These are phyloP conservation scores for Oenanthe sinensis DNA, from an alignment of 129 eudicot genomes.

Conservation along the genomic window DNA sequence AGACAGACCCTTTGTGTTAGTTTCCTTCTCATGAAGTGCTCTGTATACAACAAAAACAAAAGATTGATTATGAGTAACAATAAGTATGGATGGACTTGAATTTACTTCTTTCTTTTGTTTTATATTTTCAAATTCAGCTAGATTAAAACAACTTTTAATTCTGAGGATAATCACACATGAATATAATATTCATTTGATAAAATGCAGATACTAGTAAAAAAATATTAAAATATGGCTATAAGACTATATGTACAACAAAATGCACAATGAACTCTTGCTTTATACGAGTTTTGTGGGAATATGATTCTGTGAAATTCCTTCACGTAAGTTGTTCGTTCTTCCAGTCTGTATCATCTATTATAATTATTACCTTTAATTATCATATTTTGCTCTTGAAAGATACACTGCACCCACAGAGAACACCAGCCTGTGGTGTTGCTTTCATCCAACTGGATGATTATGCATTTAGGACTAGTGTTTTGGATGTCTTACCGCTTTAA, in stretches of 20 bases:
- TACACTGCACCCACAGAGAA: background rate
- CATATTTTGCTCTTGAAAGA: background rate
- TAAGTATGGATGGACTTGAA: background rate
- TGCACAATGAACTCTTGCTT: background rate
- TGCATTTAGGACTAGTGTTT: background rate
- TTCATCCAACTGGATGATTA: background rate
- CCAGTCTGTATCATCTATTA: background rate
- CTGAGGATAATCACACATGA: background rate
- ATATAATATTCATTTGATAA: background rate
- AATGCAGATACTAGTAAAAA: background rate
- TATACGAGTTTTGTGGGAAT: background rate
- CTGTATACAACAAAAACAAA: conserved; percentile 23
- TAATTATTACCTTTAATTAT: background rate
- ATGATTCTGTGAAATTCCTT: conserved; percentile 5
- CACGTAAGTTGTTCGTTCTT: background rate
- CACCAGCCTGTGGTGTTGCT: background rate
- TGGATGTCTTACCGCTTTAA: background rate
- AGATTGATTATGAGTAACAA: background rate
- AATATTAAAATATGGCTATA: background rate
- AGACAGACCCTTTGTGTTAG: conserved; percentile 46
- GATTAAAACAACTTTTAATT: background rate
- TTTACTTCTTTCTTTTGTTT: background rate
- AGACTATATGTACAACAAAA: background rate
- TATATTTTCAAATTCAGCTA: background rate
- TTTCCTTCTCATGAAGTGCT: conserved; percentile 86